A percentile compares a stretch with the other conserved stretches of the same genome.
These are phyloP conservation scores for Thinopyrum elongatum DNA, from an alignment of 176 grass and related monocot species.

Conservation along the genomic window DNA sequence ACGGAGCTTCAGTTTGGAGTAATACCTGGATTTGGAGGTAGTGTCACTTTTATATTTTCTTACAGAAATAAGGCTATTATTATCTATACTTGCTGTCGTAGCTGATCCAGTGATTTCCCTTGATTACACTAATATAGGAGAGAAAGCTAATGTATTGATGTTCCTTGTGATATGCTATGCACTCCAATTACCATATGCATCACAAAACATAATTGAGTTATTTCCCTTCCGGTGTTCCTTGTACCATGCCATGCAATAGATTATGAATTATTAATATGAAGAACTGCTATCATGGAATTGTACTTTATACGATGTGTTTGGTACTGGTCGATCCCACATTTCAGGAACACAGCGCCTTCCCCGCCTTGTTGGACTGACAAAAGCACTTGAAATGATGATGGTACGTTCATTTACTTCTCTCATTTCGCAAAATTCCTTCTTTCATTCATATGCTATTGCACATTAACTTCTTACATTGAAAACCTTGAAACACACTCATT, in stretches of 20 bases:
- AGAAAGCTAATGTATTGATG: background rate
- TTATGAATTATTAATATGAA: background rate
- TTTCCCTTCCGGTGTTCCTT: background rate
- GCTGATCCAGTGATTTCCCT: background rate
- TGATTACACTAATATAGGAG: background rate
- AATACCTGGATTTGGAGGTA: constrained; percentile 94
- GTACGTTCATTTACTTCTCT: constrained; percentile 30
- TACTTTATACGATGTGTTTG: background rate
- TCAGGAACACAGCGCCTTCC: constrained; percentile 92
- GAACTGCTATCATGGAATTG: background rate
- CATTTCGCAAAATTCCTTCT: background rate
- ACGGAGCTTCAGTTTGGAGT: constrained; percentile 85
- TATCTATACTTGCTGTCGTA: background rate
- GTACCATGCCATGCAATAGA: constrained; percentile 2
- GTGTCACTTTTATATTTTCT: background rate
- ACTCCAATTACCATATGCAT: background rate
- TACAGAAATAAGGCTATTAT: background rate
- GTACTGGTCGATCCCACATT: background rate
- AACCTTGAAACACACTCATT: background rate
- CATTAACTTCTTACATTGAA: background rate
- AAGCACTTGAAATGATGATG: constrained; percentile 91
- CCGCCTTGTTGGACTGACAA: constrained; percentile 81
- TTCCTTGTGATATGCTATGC: background rate
- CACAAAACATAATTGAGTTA: background rate
- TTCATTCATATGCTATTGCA: background rate